Conservation (phyloP, 1,284 basidiomycete species). For the Neonothopanus nambi region DNA sequence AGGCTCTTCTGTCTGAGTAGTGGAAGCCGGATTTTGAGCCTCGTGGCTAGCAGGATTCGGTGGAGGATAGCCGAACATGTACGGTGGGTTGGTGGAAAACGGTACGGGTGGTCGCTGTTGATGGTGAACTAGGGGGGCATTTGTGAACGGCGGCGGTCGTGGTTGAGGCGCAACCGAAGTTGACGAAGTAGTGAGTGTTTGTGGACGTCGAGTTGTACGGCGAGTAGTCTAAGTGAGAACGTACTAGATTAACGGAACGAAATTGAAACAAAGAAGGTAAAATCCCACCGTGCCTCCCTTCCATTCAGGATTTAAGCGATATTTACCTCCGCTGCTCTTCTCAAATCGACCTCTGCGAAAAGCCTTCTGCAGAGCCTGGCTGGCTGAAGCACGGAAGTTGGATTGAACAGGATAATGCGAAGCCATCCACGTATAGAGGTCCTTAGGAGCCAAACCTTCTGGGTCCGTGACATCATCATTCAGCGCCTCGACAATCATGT, state of each 20-base stretch:
- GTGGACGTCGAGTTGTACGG: constrained; percentile 67
- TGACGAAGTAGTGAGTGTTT: constrained; percentile 46
- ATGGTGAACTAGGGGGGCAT: constrained; percentile 47
- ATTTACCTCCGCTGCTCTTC: constrained; percentile 69
- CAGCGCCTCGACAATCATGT: constrained; percentile 82
- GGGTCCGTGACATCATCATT: constrained; percentile 55
- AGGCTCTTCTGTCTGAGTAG: constrained; percentile 19
- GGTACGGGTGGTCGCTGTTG: constrained; percentile 32
- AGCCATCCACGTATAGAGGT: constrained; percentile 79
- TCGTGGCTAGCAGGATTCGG: background rate
- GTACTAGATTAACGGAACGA: constrained; percentile 8
- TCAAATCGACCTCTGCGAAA: constrained; percentile 74
- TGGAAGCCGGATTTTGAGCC: constrained; percentile 5
- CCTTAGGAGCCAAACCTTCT: constrained; percentile 77
- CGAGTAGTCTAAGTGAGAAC: constrained; percentile 53
- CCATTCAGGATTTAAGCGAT: constrained; percentile 71
- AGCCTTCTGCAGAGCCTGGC: constrained; percentile 81
- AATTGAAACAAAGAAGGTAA: background rate
- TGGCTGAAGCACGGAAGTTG: constrained; percentile 83
- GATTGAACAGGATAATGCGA: constrained; percentile 75
- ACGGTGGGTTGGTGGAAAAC: constrained; percentile 26
- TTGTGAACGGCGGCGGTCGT: constrained; percentile 59
- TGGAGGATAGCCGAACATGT: constrained; percentile 27
- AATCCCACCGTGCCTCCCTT: constrained; percentile 73
- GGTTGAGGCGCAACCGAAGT: constrained; percentile 31